Evolutionary conservation across 192 early-diverging fungal species (phyloP).

Genomic region (Funneliformis geosporum): DNA sequence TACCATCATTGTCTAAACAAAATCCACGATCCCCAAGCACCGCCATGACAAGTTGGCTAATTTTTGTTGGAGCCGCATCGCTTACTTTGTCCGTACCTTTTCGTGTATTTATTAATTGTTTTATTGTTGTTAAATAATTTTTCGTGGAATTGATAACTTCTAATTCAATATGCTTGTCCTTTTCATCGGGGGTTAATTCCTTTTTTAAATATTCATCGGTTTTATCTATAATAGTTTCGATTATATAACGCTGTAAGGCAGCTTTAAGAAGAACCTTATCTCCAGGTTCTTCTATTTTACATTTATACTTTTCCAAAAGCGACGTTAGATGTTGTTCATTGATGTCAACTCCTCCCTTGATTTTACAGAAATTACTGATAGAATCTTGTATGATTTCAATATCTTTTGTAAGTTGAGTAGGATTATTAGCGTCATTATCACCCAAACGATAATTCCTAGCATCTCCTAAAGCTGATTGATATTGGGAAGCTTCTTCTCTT

Average conservation of each 20-base stretch:
- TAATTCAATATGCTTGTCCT: neutral
- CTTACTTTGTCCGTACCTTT: conserved; percentile 14
- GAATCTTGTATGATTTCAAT: neutral
- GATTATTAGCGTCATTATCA: conserved; percentile 15
- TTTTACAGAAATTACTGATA: neutral
- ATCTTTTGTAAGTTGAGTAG: neutral
- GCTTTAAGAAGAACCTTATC: neutral
- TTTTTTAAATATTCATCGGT: neutral
- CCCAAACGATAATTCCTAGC: conserved; percentile 3
- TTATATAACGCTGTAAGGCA: neutral
- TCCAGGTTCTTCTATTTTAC: neutral
- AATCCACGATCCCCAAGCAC: conserved; percentile 15
- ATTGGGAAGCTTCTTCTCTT: neutral
- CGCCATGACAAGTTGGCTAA: conserved; percentile 2
- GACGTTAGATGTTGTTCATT: neutral
- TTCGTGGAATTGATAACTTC: neutral
- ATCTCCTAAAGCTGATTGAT: conserved; percentile 18
- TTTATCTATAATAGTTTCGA: neutral
- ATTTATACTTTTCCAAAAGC: neutral
- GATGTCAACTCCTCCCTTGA: neutral
- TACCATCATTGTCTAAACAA: neutral
- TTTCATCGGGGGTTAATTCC: neutral
- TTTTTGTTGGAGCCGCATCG: conserved; percentile 1
- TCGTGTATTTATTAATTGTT: neutral
- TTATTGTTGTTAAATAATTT: neutral